Conservation (phyloP, 169 alveolate genomes). For the Plasmodium gallinaceum region DNA sequence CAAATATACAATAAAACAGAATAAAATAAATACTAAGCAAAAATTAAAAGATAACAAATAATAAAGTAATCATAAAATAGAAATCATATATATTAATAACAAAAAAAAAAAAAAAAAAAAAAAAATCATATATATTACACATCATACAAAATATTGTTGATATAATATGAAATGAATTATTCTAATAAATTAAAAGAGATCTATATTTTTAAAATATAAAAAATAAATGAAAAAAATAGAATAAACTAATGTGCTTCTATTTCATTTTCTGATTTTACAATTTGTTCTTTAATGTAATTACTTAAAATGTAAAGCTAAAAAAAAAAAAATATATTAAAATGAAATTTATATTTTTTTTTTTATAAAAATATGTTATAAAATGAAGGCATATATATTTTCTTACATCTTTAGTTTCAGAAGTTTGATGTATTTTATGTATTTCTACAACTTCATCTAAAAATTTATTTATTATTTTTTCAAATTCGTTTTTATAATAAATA, state of each 20-base stretch:
- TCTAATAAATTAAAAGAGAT: constrained; percentile 33
- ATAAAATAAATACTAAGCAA: too few relatives aligned
- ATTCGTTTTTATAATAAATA: constrained; percentile 57
- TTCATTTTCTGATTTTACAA: constrained; percentile 36
- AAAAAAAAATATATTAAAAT: constrained; percentile 6
- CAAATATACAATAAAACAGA: too few relatives aligned
- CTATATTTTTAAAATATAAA: too few relatives aligned
- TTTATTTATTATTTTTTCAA: constrained; percentile 49
- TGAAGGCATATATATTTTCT: not conserved
- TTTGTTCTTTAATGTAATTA: constrained; percentile 50
- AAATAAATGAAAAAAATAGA: not conserved
- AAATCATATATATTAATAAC: too few relatives aligned
- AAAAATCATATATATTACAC: too few relatives aligned
- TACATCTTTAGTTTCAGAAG: constrained; percentile 55
- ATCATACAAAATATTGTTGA: too few relatives aligned
- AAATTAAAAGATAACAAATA: not conserved
- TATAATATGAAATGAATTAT: not conserved
- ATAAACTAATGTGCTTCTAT: constrained; percentile 16
- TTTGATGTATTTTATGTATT: constrained; percentile 46
- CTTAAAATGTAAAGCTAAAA: constrained; percentile 50
- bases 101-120: too few relatives aligned
- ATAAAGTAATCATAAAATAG: too few relatives aligned
- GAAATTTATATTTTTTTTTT: not conserved
- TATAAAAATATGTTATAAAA: not conserved
- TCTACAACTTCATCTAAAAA: constrained; percentile 54